Conservation (phyloP, 139 green algal genomes). For the Closterium sp. region DNA sequence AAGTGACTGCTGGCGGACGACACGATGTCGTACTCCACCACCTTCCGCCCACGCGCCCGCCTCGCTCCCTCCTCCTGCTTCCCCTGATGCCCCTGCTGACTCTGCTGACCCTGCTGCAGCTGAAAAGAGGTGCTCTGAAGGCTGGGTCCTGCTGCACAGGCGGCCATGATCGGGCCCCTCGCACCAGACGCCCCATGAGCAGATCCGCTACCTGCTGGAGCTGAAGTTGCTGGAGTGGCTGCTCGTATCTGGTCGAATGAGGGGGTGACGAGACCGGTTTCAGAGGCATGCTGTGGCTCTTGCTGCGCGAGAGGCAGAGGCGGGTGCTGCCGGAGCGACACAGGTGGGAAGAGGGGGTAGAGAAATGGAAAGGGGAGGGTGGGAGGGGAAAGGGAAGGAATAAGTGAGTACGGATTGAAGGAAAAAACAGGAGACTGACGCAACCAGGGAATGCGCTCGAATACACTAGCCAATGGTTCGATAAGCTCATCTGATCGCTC, state of each 20-base stretch:
- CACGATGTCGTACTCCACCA: conserved; percentile 35
- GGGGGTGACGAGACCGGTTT: neutral
- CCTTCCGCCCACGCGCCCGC: neutral
- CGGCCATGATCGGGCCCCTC: neutral
- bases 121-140: neutral
- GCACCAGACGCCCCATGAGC: neutral
- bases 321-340: neutral
- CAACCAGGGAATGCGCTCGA: neutral
- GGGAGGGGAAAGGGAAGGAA: neutral
- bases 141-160: neutral
- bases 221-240: neutral
- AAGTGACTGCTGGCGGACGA: conserved; percentile 19
- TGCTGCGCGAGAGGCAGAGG: neutral
- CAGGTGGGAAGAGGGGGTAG: neutral
- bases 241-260: too few relatives aligned
- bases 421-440: neutral
- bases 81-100: neutral
- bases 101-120: neutral
- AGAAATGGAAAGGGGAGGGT: neutral
- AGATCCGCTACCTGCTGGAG: neutral
- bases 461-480: neutral
- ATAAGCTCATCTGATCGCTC: too few relatives aligned
- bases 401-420: neutral
- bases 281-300: neutral
- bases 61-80: neutral